phyloP scores from a whole-genome alignment of 73 alveolate genomes.

The Blepharisma stoltei region DNA sequence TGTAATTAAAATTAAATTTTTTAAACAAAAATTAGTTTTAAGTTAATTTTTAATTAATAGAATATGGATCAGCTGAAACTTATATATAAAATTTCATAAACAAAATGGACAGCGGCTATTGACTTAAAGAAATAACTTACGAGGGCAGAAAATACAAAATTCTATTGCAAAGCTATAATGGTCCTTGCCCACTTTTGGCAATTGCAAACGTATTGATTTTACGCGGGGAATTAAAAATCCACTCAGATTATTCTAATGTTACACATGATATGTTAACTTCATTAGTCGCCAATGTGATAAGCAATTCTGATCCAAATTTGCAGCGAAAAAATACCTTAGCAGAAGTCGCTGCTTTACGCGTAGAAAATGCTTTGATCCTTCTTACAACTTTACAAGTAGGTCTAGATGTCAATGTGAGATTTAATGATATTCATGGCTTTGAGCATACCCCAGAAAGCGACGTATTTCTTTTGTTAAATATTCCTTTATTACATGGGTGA shows the following conservation, averaged over 20 bases:
- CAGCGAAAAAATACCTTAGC: neutral
- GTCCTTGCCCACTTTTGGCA: slow-evolving; percentile 33
- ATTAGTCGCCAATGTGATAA: neutral
- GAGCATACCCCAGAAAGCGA: slow-evolving; percentile 25
- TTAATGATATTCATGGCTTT: neutral
- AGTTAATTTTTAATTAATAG: too few species aligned
- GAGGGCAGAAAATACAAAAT: neutral
- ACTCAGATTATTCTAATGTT: slow-evolving; percentile 8
- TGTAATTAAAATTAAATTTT: too few species aligned
- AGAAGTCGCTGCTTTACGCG: neutral
- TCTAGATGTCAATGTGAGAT: slow-evolving; percentile 34
- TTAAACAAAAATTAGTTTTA: too few species aligned
- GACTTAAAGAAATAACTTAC: too few species aligned
- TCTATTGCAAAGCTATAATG: slow-evolving; percentile 1
- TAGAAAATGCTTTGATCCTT: neutral
- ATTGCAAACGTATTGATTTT: neutral
- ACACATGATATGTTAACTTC: neutral
- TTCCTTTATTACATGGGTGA: slow-evolving; percentile 25
- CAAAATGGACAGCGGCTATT: too few species aligned
- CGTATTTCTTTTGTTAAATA: neutral
- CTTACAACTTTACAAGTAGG: neutral
- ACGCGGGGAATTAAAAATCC: neutral
- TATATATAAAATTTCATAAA: too few species aligned
- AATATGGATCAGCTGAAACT: too few species aligned
- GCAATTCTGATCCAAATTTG: neutral